Evolutionary conservation across 2,329 filamentous ascomycete genomes (phyloP).

Genomic region (Colletotrichum siamense): DNA sequence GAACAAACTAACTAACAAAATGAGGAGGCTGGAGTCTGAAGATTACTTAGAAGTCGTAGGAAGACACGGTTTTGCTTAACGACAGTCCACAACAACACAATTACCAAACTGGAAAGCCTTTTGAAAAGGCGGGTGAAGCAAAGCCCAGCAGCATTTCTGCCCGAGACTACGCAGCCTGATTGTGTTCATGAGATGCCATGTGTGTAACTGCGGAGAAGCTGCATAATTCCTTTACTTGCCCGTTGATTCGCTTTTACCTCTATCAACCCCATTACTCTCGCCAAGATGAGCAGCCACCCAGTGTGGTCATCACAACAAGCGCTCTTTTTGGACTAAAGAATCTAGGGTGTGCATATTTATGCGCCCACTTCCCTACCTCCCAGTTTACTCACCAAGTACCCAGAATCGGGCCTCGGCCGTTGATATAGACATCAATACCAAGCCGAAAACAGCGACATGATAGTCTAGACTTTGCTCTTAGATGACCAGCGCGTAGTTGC

Average conservation of each 20-base stretch:
- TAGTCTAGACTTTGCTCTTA: too few relatives aligned
- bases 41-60: background rate
- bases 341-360: background rate
- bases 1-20: background rate
- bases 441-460: too few relatives aligned
- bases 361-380: background rate
- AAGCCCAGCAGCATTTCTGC: background rate
- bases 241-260: background rate
- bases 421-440: too few relatives aligned
- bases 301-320: background rate
- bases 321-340: background rate
- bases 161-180: background rate
- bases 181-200: background rate
- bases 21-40: background rate
- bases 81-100: background rate
- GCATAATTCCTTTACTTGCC: background rate
- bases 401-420: too few relatives aligned
- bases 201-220: background rate
- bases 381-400: too few relatives aligned
- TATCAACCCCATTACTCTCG: background rate
- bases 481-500: too few relatives aligned
- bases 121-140: background rate
- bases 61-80: background rate
- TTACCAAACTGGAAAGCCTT: background rate
- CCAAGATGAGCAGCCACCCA: background rate